Evolutionary conservation across 306 rosid genomes (phyloP), one percentile per base, ranked within the genome.

Genomic region (Fragaria vesca): DNA sequence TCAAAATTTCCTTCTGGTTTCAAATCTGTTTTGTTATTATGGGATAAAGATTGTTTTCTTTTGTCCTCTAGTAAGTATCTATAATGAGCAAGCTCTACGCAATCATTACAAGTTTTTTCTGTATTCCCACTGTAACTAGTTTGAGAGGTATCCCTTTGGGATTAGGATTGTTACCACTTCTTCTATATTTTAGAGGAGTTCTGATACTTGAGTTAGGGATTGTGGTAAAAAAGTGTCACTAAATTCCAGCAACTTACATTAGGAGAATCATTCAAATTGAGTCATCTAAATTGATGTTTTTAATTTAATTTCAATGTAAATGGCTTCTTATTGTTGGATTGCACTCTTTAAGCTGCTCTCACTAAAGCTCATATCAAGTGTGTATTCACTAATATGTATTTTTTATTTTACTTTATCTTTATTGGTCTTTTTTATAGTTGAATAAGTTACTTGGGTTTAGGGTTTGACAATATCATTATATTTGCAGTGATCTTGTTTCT

Each of bases 401-500:
- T 30, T 26, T 12, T 62, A 1, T 26, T 12, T 24, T 28, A 2
- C 8, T 8, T 28, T 12, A 2, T 12, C 4, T 13, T 15, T 45
- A 38, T 38, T 38, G 45, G 45, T 42, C 11, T 0, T 7, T 42
- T 42, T 36, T 10, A 68, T 4, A 26, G 34, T 54, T 54, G 16
- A 67, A 40, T 40, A 68, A 40, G 21, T 45, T 74, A 65, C 69
- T 51, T 66, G 47, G 30, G 30, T 28, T 28, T 28, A 80, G n/a
- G 66, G 50, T 67, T 50, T 69, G 69, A 68, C 73, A 2, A 6
- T 8, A 10, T 36, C 20, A 9, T 61, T 62, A 16, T 66, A 36
- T 83, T 4, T 51, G 78, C 69, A 82, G 85, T 72, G 82, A 82
- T 67, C 66, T 82, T 51, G 82, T 82, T 42, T 82, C 81, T 66